Evolutionary conservation across 331 rosid species (phyloP).

Genomic region (Ulmus americana): DNA sequence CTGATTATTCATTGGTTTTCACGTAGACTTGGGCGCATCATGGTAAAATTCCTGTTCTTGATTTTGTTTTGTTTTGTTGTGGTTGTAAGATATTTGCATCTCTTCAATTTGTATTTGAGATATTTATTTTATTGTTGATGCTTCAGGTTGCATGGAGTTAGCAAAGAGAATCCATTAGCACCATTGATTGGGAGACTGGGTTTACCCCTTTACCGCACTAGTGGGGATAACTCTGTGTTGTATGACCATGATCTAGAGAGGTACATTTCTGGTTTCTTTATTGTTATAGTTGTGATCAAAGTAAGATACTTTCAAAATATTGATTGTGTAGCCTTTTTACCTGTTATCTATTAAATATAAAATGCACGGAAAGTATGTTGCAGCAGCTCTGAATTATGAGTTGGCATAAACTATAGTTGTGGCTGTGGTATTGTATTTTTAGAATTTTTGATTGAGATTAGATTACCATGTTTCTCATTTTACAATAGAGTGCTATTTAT

Average conservation of each 20-base stretch:
- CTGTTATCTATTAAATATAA: too few relatives aligned
- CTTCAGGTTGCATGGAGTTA: conserved; percentile 93
- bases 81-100: background rate
- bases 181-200: conserved; percentile 88
- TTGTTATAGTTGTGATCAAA: too few relatives aligned
- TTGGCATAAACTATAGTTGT: too few relatives aligned
- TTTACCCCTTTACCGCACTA: conserved; percentile 86
- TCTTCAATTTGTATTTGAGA: background rate
- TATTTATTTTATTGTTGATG: conserved; percentile 5
- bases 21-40: conserved; percentile 91
- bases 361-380: too few relatives aligned
- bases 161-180: conserved; percentile 92
- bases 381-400: too few relatives aligned
- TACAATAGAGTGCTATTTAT: too few relatives aligned
- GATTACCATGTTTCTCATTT: too few relatives aligned
- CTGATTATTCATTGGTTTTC: conserved; percentile 94
- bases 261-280: conserved; percentile 28
- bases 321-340: too few relatives aligned
- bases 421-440: too few relatives aligned
- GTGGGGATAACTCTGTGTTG: conserved; percentile 92
- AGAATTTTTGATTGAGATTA: too few relatives aligned
- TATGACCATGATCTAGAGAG: conserved; percentile 98
- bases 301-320: too few relatives aligned
- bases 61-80: background rate
- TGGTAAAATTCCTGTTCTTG: conserved; percentile 43